phyloP scores from a whole-genome alignment of 1,284 basidiomycete genomes.

The Leccinum subrobustum region DNA sequence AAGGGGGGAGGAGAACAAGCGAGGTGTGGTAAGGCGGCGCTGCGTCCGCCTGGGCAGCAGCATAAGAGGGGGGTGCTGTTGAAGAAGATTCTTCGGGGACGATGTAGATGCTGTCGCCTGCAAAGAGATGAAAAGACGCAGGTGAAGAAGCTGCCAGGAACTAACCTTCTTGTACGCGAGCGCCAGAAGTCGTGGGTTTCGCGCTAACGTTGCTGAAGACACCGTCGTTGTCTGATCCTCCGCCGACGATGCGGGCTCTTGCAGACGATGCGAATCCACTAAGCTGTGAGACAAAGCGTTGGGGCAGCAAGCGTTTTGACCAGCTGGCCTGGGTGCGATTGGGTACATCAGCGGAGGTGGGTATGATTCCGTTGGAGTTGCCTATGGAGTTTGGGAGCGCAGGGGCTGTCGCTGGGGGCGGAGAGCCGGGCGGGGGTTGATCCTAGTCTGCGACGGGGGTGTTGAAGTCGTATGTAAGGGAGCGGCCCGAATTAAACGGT shows the following conservation, averaged over 20 bases:
- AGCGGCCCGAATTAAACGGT: conserved; percentile 17
- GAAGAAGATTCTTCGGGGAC: conserved; percentile 80
- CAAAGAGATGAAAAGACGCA: neutral
- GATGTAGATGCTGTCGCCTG: conserved; percentile 71
- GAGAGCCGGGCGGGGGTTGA: conserved; percentile 82
- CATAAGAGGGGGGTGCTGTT: conserved; percentile 87
- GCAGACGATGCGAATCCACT: conserved; percentile 38
- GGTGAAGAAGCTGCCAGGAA: conserved; percentile 1
- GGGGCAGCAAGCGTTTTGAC: conserved; percentile 65
- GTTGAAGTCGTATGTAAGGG: conserved; percentile 81
- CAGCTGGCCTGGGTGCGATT: conserved; percentile 35
- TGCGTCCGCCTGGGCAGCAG: conserved; percentile 88
- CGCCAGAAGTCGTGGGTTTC: conserved; percentile 65
- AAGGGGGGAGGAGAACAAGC: conserved; percentile 82
- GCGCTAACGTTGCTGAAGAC: conserved; percentile 97
- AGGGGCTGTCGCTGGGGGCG: conserved; percentile 61
- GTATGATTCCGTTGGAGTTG: conserved; percentile 81
- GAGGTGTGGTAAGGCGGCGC: conserved; percentile 99
- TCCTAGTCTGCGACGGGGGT: conserved; percentile 72
- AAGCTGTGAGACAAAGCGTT: conserved; percentile 43
- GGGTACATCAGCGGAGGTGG: conserved; percentile 44
- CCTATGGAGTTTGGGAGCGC: conserved; percentile 72
- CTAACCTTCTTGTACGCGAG: conserved; percentile 64
- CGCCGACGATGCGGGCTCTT: conserved; percentile 46
- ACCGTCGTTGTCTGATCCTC: conserved; percentile 84